Evolutionary conservation across 352 stramenopile species (phyloP).

Genomic region (Globisporangium nunn): DNA sequence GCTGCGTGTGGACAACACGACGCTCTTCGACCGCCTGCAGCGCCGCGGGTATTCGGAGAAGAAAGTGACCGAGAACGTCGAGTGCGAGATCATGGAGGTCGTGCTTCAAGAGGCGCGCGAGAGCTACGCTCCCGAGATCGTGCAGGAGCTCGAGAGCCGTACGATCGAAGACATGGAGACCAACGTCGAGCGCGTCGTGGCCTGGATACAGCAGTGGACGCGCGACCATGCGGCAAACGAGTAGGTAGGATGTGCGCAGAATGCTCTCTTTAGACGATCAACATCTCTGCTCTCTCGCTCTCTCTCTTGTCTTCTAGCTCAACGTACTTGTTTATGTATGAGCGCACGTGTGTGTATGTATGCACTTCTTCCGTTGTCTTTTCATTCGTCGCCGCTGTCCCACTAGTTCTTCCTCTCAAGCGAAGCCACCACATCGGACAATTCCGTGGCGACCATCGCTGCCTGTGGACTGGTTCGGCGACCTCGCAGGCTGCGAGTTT

Average conservation of each 20-base stretch:
- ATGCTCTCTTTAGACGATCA: background rate
- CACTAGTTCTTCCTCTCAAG: background rate
- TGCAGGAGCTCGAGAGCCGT: constrained; percentile 93
- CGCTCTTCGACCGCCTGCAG: constrained; percentile 84
- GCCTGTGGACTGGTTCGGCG: background rate
- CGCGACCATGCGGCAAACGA: constrained; percentile 31
- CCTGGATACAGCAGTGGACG: constrained; percentile 93
- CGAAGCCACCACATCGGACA: constrained; percentile 9
- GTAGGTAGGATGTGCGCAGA: background rate
- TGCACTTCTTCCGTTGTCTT: no score
- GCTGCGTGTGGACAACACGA: constrained; percentile 89
- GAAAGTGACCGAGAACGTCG: constrained; percentile 95
- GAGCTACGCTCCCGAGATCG: constrained; percentile 92
- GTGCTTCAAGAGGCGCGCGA: constrained; percentile 95
- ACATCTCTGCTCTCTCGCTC: background rate
- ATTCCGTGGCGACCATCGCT: background rate
- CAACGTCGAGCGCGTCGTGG: constrained; percentile 89
- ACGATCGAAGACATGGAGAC: constrained; percentile 94
- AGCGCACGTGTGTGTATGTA: background rate
- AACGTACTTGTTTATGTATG: background rate
- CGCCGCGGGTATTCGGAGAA: constrained; percentile 92
- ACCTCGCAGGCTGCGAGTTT: background rate
- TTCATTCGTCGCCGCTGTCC: background rate
- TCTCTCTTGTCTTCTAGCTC: background rate
- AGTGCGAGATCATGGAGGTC: constrained; percentile 98